Evolutionary conservation across 2,329 filamentous ascomycete genomes (phyloP).

Genomic region (Cladosporium sp.): DNA sequence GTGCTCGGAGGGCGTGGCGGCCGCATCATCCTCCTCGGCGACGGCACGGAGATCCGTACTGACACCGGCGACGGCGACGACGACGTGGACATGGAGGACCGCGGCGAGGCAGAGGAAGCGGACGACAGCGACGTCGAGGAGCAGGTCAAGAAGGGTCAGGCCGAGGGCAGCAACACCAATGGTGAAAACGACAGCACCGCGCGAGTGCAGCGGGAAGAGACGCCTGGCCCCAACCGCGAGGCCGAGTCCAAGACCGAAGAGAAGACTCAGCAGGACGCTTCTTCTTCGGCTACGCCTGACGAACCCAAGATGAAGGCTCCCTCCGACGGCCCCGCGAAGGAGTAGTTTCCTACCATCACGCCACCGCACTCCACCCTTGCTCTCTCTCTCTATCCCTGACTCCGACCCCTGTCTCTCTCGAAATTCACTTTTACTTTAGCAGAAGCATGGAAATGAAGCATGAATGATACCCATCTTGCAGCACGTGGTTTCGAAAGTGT

Average conservation of each 20-base stretch:
- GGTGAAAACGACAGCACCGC: conserved; percentile 22
- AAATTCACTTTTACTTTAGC: background rate
- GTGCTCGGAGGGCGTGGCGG: conserved; percentile 65
- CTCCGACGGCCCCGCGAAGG: conserved; percentile 14
- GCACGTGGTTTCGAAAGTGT: background rate
- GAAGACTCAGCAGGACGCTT: conserved; percentile 18
- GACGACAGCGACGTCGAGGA: conserved; percentile 77
- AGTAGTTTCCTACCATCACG: conserved; percentile 4
- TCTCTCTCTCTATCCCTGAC: background rate
- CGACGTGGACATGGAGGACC: conserved; percentile 90
- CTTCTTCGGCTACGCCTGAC: conserved; percentile 17
- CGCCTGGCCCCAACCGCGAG: conserved; percentile 39
- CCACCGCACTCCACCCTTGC: background rate
- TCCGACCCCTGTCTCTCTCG: background rate
- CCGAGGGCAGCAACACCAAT: conserved; percentile 21
- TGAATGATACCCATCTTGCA: conserved; percentile 15
- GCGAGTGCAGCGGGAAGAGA: conserved; percentile 40
- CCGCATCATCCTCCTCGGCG: conserved; percentile 88
- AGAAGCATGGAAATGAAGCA: conserved; percentile 13
- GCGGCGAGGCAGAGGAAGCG: conserved; percentile 55
- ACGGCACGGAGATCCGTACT: conserved; percentile 82
- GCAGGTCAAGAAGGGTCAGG: conserved; percentile 65
- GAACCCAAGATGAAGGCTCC: conserved; percentile 25
- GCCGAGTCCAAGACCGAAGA: conserved; percentile 30
- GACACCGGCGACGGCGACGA: conserved; percentile 54